Evolutionary conservation across 2,329 filamentous ascomycete species (phyloP).

Genomic region (Huntiella decipiens): DNA sequence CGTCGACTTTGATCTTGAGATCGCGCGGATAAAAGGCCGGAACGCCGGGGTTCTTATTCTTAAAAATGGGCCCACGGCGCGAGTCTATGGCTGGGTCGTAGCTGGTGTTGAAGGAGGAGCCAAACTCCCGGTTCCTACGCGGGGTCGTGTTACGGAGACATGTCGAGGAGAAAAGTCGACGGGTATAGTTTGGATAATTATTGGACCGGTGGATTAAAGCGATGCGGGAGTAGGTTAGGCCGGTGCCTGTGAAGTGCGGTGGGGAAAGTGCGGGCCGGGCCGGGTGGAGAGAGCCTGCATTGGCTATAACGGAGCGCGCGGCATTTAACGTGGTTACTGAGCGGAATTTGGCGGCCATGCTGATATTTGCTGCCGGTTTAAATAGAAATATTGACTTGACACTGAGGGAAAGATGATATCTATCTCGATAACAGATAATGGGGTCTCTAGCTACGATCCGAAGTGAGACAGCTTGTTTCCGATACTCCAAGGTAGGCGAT

Average conservation of each 20-base stretch:
- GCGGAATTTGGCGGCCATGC: too few relatives aligned
- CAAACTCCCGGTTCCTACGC: conserved; percentile 30
- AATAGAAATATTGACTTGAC: too few relatives aligned
- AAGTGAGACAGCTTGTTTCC: too few relatives aligned
- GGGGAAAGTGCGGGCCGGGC: background rate
- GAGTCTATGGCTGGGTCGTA: conserved; percentile 36
- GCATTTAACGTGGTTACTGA: too few relatives aligned
- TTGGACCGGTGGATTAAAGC: background rate
- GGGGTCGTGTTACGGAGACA: conserved; percentile 13
- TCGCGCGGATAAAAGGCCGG: conserved; percentile 45
- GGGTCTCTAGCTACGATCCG: too few relatives aligned
- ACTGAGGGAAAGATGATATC: too few relatives aligned
- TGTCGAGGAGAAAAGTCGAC: conserved; percentile 15
- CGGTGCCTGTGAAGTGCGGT: background rate
- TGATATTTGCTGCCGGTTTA: too few relatives aligned
- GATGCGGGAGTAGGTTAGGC: conserved; percentile 5
- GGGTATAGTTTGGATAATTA: conserved; percentile 7
- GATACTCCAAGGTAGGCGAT: too few relatives aligned
- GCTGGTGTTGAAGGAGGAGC: conserved; percentile 37
- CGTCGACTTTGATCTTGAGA: conserved; percentile 80
- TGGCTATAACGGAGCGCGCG: background rate
- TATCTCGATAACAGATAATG: too few relatives aligned
- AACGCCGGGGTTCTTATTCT: conserved; percentile 33
- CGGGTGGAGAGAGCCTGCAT: background rate
- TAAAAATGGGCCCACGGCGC: conserved; percentile 41